phyloP scores from a whole-genome alignment of 441 rosid genomes.

The Pelargonium fulgidum region DNA sequence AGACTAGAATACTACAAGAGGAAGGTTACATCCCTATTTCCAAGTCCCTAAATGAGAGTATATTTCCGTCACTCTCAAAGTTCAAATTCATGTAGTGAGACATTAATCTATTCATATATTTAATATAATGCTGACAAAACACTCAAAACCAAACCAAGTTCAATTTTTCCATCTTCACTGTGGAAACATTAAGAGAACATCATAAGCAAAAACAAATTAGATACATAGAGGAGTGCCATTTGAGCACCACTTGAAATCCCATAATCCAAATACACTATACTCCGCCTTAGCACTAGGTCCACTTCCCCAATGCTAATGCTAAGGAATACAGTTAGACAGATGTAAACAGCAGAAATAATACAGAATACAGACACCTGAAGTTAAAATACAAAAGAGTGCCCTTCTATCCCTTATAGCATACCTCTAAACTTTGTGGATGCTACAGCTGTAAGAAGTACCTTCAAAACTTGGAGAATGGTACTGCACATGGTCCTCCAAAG shows the following conservation, averaged over 20 bases:
- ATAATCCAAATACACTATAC: background rate
- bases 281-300: background rate
- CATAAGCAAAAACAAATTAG: background rate
- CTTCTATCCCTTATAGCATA: constrained; percentile 26
- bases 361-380: background rate
- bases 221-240: background rate
- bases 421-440: constrained; percentile 95
- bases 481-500: constrained; percentile 46
- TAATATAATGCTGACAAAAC: background rate
- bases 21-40: background rate
- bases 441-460: constrained; percentile 96
- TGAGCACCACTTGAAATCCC: background rate
- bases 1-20: background rate
- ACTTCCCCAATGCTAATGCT: background rate
- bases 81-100: background rate
- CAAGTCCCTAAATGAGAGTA: background rate
- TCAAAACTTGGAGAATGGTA: constrained; percentile 85
- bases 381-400: constrained; percentile 6
- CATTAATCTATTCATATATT: too few relatives aligned
- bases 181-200: background rate
- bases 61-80: background rate
- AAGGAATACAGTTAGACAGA: constrained; percentile 7
- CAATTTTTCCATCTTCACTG: background rate
- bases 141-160: background rate
- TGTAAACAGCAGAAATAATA: background rate